Evolutionary conservation across 495 filamentous ascomycete species (phyloP), one percentile per base, ranked within the genome.

Genomic region (Xylaria grammica): DNA sequence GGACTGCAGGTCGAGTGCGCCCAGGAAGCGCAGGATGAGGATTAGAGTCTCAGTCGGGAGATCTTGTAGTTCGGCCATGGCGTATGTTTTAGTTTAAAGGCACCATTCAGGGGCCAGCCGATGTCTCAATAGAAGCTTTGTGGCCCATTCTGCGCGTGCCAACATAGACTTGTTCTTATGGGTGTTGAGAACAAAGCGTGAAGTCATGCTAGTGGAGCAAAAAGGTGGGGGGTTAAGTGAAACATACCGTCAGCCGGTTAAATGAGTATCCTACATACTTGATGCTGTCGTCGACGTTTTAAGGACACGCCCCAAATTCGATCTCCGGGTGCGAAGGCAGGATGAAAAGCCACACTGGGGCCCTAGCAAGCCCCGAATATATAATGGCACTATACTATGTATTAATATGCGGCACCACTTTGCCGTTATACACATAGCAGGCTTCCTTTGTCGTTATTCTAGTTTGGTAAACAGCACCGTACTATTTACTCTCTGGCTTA

Each of bases 11-110:
- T 57, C 54, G 7, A 57, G 26, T 15, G 38, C 38, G 38, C 24
- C 17, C 19, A 57, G 54, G 26, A 57, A 45, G 38, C 26, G 38
- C 30, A 57, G 26, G 17, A 57, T 57, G 17, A 57, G 54, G 15
- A 57, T 57, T 26, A 57, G 13, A 9, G 38, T 57, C 24, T 57
- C 54, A 2, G 20, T 57, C 19, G 54, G 54, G 38, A 57, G 38
- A 22, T 57, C 36, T 30, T 44, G 54, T 11, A 57, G 26, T 19
- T 44, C 3, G 1, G 54, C 54, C 54, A 57, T 57, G 17, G 26
- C 20, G 34, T 22, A 40, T 2, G 32, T 55, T 6, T 40, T 10
- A 38, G 13, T 3, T 36, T 26, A 38, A 7, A 1, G 4, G 7
- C 22, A 19, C 7, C 32, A n/a, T n/a, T 55, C 34, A 30, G 24